Conservation (phyloP, 768 basidiomycete genomes). For the Leccinum barrowsii region DNA sequence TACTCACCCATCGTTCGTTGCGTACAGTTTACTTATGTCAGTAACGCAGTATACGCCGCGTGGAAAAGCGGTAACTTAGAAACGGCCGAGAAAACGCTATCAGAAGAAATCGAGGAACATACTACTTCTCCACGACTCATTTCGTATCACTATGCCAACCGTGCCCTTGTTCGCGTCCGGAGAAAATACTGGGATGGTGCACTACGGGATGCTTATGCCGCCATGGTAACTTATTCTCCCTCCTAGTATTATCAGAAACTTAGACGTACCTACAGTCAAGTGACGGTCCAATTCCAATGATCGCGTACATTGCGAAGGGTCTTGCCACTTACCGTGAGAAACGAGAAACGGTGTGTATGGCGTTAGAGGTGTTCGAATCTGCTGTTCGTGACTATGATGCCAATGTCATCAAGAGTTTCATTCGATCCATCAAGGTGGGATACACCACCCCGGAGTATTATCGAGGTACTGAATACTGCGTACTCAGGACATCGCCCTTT, state of each 20-base stretch:
- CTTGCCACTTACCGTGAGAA: background rate
- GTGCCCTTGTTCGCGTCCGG: slow-evolving; percentile 14
- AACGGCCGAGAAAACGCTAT: slow-evolving; percentile 4
- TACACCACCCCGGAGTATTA: background rate
- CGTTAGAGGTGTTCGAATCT: background rate
- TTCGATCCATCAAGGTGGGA: slow-evolving; percentile 9
- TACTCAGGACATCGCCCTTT: slow-evolving; percentile 3
- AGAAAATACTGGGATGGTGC: slow-evolving; percentile 1
- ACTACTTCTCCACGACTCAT: background rate
- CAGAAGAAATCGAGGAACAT: slow-evolving; percentile 8
- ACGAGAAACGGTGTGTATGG: background rate
- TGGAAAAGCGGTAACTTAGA: slow-evolving; percentile 11
- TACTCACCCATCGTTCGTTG: background rate
- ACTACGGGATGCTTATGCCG: slow-evolving; percentile 1
- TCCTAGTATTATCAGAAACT: background rate
- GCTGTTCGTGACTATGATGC: background rate
- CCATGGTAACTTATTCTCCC: background rate
- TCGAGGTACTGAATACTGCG: background rate
- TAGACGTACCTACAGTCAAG: background rate
- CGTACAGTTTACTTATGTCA: slow-evolving; percentile 12
- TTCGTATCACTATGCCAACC: slow-evolving; percentile 9
- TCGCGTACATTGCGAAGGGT: slow-evolving; percentile 5
- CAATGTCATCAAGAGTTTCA: background rate
- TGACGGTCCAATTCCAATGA: background rate
- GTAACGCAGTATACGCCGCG: background rate